These are phyloP conservation scores for Arabidopsis suecica DNA, from an alignment of 345 rosid species.

Conservation along the genomic window DNA sequence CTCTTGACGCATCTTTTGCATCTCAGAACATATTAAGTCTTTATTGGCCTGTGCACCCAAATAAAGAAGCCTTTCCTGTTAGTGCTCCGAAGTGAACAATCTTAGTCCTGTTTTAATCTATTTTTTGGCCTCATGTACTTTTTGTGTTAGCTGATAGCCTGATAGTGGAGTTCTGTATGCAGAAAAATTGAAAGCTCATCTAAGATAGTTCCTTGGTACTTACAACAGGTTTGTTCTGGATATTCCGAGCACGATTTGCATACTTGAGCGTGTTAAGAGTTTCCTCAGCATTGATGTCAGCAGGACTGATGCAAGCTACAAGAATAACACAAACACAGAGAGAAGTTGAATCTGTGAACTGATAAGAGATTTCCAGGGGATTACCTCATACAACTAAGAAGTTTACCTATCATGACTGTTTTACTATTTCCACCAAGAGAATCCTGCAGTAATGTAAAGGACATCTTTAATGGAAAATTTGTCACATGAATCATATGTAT, in stretches of 20 bases:
- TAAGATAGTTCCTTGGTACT: constrained; percentile 39
- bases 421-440: constrained; percentile 88
- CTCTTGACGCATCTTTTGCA: constrained; percentile 78
- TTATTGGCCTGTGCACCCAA: constrained; percentile 61
- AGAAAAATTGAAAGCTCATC: constrained; percentile 6
- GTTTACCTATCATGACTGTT: constrained; percentile 84
- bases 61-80: constrained; percentile 13
- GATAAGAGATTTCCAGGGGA: neutral
- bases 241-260: constrained; percentile 90
- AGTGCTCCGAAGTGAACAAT: constrained; percentile 5
- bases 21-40: constrained; percentile 72
- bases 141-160: neutral
- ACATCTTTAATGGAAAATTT: neutral
- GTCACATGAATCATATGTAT: constrained; percentile 19
- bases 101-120: neutral
- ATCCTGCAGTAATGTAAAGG: constrained; percentile 55
- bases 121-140: neutral
- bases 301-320: constrained; percentile 85
- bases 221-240: constrained; percentile 85
- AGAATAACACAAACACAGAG: constrained; percentile 18
- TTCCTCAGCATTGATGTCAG: constrained; percentile 85
- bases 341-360: neutral
- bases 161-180: neutral
- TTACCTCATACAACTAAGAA: neutral
- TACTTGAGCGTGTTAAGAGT: constrained; percentile 78